phyloP scores from a whole-genome alignment of 495 filamentous ascomycete species.

The Lasiosphaeris hirsuta region DNA sequence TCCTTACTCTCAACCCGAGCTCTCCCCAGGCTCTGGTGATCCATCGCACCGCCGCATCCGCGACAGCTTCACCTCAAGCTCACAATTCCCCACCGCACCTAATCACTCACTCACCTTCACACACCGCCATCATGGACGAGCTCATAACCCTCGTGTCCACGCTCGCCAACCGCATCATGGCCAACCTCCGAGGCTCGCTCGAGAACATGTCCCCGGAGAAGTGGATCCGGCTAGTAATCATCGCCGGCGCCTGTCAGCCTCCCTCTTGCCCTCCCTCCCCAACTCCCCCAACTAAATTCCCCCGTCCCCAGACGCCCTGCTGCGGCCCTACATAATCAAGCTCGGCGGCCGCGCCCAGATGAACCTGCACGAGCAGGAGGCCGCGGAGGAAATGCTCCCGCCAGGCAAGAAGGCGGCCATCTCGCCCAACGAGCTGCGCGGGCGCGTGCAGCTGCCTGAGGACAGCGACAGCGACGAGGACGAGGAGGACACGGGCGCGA shows the following conservation, averaged over 20 bases:
- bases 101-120: neutral
- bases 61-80: too few relatives aligned
- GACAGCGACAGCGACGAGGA: constrained; percentile 55
- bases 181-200: constrained; percentile 55
- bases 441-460: constrained; percentile 50
- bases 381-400: constrained; percentile 20
- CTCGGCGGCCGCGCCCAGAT: constrained; percentile 42
- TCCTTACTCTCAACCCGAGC: too few relatives aligned
- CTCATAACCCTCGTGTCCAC: constrained; percentile 31
- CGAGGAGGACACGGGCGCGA: constrained; percentile 17
- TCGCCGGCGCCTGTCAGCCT: constrained; percentile 45
- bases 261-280: neutral
- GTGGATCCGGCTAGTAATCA: constrained; percentile 59
- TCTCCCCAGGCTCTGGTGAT: neutral
- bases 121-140: constrained; percentile 30
- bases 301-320: constrained; percentile 49
- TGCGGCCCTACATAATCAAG: constrained; percentile 64
- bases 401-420: constrained; percentile 33
- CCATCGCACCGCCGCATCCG: neutral
- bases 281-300: neutral
- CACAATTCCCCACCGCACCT: too few relatives aligned
- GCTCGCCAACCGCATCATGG: constrained; percentile 44
- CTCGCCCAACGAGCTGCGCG: constrained; percentile 49
- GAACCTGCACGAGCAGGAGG: constrained; percentile 44
- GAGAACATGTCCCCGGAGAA: constrained; percentile 50